Percentiles rank a stretch among this genome's conserved stretches.
phyloP scores from a whole-genome alignment of 257 asterid genomes.

The Orobanche coerulescens region DNA sequence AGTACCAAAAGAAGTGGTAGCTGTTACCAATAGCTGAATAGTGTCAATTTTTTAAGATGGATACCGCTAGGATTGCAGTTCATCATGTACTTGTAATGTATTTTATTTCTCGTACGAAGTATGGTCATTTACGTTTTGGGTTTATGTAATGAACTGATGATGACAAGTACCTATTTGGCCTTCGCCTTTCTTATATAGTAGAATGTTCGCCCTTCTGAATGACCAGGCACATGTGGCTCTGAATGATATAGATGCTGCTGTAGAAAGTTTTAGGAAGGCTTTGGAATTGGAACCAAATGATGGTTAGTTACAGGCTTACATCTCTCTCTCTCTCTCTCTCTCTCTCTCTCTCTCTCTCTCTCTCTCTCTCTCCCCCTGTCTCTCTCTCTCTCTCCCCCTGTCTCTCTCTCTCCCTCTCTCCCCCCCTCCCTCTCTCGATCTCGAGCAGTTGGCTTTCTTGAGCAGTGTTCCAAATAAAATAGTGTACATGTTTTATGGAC shows the following conservation, averaged over 20 bases:
- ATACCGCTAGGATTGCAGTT: background rate
- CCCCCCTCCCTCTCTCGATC: too few species aligned
- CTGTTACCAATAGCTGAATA: background rate
- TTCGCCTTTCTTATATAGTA: background rate
- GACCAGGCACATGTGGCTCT: slow-evolving; percentile 85
- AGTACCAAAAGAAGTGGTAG: background rate
- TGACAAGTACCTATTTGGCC: background rate
- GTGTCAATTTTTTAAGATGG: too few species aligned
- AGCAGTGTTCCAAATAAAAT: too few species aligned
- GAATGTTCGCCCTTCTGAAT: background rate
- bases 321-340: too few species aligned
- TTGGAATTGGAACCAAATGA: slow-evolving; percentile 86
- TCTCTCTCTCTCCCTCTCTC: too few species aligned
- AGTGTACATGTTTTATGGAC: too few species aligned
- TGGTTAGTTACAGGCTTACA: slow-evolving; percentile 57
- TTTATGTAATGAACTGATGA: background rate
- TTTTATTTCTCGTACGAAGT: background rate
- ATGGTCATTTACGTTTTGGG: background rate
- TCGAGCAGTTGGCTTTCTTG: too few species aligned
- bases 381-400: slow-evolving; percentile 1
- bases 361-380: too few species aligned
- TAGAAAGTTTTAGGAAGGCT: slow-evolving; percentile 79
- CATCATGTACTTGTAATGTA: background rate
- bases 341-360: too few species aligned
- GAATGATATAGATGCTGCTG: slow-evolving; percentile 81